Base-by-base conservation (phyloP, 176 grass and related monocot genomes). In the Elaeis guineensis region DNA sequence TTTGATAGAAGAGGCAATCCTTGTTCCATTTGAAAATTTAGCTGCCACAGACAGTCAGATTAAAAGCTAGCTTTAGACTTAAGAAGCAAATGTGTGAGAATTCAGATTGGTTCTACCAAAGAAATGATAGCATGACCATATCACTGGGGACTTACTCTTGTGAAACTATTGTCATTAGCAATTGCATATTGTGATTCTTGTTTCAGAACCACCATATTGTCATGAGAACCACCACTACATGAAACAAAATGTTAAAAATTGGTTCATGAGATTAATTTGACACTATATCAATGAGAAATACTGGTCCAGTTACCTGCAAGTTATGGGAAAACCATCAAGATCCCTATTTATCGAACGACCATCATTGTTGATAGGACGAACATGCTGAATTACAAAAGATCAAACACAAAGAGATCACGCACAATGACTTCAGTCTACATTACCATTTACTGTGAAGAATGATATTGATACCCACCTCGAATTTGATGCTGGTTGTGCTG, bases 11-110 rank as follows among this genome's bases (percentile, higher is more conserved):
- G 69, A 55, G 87, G 93, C 53, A 97, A 80, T 69, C 93, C 87
- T 89, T 97, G 93, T 66, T 97, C 93, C 87, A 97, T 85, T 85
- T 97, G 81, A 64, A 98, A 85, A 62, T 88, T 91, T 69, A 92
- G 76, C 93, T 98, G 77, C 54, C 51, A 77, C 54, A 62, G 58
- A 44, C 39, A 69, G 39, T 55, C 61, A 26, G 26, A 14, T 12
- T 44, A 44, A 14, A 44, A 0, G 6, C 11, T 44, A 44, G 9
- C 0, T 0, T 11, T 44, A 44, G 9, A 44, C 1, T 44, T 44
- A 12, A 44, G 11, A 44, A 44, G 8, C 35, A 14, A 12, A 44
- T 44, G 11, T 44, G 2, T 44, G 35, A 25, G 3, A 54, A 59
- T 68, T 16, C 19, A 28, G 25, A 32, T 35, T 11, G 52, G 28